Evolutionary conservation across 805 yeast genomes (phyloP), one percentile per base, ranked within the genome.

Genomic region (Metahyphopichia silvanorum): DNA sequence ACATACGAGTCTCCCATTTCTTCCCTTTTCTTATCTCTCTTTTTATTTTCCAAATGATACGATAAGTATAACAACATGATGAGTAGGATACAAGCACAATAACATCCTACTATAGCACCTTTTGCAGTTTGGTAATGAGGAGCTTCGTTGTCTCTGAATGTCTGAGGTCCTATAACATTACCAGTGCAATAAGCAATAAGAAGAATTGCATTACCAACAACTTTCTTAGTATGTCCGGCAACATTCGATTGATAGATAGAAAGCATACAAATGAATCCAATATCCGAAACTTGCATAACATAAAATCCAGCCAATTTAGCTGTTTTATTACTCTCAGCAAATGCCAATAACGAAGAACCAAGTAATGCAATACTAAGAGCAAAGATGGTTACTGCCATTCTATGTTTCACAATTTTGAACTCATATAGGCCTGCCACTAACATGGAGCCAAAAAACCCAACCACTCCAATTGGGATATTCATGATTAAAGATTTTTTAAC

Each of bases 111-210:
- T 43, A 69, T 65, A 27, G 67, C 53, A 20, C 53, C 57, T 36
- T 60, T 63, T 12, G 69, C 78, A 23, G 63, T 57, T 9, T 48
- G 45, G 41, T 70, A 73, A 4, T 40, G 34, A 14, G 77, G 77
- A 3, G 75, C 72, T 43, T 75, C 71, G 2, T 31, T 36, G 0
- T 53, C 52, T 27, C 53, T 51, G 44, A 74, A 74, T 4, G 76
- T 60, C 39, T 73, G 78, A 1, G 82, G 79, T 3, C 22, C 31
- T 6, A n/a, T 27, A 16, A 36, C 33, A 32, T 39, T 39, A 4
- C 40, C 40, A 2, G 38, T 31, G 10, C 36, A 33, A 25, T 39
- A 39, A 9, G 27, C 9, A 7, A 32, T 27, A 21, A 39, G 33
- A 33, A 32, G 30, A 4, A 18, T 3, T 4, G 34, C 38, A 10